Base-by-base conservation (phyloP, 2,329 filamentous ascomycete species). In the Colletotrichum somersetense region DNA sequence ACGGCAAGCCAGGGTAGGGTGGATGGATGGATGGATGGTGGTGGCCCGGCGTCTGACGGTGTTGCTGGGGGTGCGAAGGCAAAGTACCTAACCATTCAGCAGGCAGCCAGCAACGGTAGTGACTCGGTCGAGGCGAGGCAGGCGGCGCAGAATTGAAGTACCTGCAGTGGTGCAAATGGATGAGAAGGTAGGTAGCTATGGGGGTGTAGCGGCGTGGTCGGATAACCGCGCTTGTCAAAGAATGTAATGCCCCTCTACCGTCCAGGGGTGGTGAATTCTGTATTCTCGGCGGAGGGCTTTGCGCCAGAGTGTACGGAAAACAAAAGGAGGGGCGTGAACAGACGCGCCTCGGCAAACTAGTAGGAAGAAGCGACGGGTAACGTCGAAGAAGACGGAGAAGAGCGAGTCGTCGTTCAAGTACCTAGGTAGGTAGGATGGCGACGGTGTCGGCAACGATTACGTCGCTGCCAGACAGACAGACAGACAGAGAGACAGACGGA, bases 211-310 rank as follows among this genome's bases (percentile, higher is more conserved):
- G 44, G 62, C 58, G 44, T 72, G 38, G 58, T 70, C 70, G 66
- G 53, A 70, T 72, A 55, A 59, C 38, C 63, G 66, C 66, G 66
- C 70, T 65, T 72, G 65, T 70, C 66, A 59, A 44, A 44, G 65
- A 40, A 50, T 56, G 55, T 33, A 40, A 50, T 56, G 55, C 42
- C 42, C 48, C 55, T 67, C 57, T 62, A 33, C 33, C 20, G 35
- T 23, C 20, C n/a, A 23, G 33, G 55, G 53, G 30, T 30, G 62
- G 55, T 40, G 67, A 61, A 33, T 38, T 67, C 57, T 61, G 48
- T 58, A 57, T 50, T 38, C 50, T 62, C 44, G 38, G 61, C n/a
- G 40, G 40, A 62, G 65, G 64, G 56, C n/a, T 71, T 67, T 67
- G 65, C 64, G 68, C 57, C 57, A 71, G 56, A 52, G 57, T 71